Conservation (phyloP, 2,329 filamentous ascomycete genomes). For the Tolypocladium paradoxum region DNA sequence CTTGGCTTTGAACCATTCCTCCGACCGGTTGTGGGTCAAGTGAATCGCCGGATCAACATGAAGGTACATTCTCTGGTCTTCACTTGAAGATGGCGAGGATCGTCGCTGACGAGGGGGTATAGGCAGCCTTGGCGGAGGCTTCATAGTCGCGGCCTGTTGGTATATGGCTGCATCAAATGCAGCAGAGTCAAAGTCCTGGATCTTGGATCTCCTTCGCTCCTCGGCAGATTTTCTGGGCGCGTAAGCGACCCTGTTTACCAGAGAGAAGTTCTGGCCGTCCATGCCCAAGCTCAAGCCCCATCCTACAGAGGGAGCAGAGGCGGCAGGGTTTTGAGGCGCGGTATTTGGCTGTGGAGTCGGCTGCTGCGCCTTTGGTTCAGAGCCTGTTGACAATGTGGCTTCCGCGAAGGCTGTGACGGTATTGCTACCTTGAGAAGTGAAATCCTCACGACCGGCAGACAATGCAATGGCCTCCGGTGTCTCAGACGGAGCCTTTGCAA, state of each 20-base stretch:
- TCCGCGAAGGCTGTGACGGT: background rate
- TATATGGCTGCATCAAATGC: conserved; percentile 30
- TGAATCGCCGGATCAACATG: conserved; percentile 41
- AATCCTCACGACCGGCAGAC: background rate
- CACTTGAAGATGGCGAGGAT: conserved; percentile 3
- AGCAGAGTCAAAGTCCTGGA: conserved; percentile 7
- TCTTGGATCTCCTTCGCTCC: background rate
- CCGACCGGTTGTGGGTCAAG: conserved; percentile 30
- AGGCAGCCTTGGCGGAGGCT: conserved; percentile 13
- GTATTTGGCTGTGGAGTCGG: background rate
- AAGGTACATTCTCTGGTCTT: conserved; percentile 26
- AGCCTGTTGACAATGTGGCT: background rate
- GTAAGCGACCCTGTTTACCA: background rate
- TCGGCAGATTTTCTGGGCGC: background rate
- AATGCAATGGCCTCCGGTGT: background rate
- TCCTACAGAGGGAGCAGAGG: background rate
- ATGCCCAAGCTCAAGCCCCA: background rate
- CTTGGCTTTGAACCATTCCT: conserved; percentile 36
- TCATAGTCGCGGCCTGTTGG: conserved; percentile 14
- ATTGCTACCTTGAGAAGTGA: too few species aligned
- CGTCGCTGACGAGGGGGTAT: conserved; percentile 1
- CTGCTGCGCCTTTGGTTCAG: too few species aligned
- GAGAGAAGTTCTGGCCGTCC: background rate
- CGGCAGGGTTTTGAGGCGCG: background rate
- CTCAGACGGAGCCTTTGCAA: background rate